Percentiles rank a stretch among this genome's conserved stretches.
Conservation (phyloP, 2,329 filamentous ascomycete genomes). For the Metarhizium guizhouense region DNA sequence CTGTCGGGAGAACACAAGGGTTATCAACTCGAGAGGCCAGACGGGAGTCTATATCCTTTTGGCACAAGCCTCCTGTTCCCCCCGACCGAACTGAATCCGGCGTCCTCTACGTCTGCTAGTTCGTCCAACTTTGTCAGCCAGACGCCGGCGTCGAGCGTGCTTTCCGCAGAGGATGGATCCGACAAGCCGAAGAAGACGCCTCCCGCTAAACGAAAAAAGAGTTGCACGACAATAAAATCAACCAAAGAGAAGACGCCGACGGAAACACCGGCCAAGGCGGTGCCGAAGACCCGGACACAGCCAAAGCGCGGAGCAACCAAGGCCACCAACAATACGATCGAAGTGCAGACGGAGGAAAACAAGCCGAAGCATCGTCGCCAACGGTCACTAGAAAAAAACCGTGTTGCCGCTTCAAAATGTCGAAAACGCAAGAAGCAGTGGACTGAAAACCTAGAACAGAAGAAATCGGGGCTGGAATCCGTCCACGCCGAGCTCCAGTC, state of each 20-base stretch:
- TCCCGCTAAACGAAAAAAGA: background rate
- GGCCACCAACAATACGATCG: background rate
- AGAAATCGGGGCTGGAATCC: slow-evolving; percentile 33
- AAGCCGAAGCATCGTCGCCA: slow-evolving; percentile 26
- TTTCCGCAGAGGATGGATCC: background rate
- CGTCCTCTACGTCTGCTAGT: background rate
- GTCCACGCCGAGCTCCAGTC: slow-evolving; percentile 33
- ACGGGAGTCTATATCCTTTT: background rate
- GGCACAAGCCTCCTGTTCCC: background rate
- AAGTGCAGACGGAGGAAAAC: background rate
- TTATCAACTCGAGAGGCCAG: background rate
- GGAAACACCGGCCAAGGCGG: background rate
- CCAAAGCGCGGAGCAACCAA: slow-evolving; percentile 1
- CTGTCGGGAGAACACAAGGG: background rate
- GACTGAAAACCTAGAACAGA: slow-evolving; percentile 39
- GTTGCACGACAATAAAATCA: background rate
- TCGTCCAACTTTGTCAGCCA: background rate
- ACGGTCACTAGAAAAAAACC: slow-evolving; percentile 60
- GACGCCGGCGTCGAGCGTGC: background rate
- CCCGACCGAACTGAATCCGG: background rate
- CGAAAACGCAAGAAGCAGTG: slow-evolving; percentile 56
- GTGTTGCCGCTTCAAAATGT: slow-evolving; percentile 65
- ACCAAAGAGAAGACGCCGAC: background rate
- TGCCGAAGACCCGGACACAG: background rate
- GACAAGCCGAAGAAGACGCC: background rate